Conservation (phyloP, 805 yeast species). For the Starmerella stigmatis region DNA sequence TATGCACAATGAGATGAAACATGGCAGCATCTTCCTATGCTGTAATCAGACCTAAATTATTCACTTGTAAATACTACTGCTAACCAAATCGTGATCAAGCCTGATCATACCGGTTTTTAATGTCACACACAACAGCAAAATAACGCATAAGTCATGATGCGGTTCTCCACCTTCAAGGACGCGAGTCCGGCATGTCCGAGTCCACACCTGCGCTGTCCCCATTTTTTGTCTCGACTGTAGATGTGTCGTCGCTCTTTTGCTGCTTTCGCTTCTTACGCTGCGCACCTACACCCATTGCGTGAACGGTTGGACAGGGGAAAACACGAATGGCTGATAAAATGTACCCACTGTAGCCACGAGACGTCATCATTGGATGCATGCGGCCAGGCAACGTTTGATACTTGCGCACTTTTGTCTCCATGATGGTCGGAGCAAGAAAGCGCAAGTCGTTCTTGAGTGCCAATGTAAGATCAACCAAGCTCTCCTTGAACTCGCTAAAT, state of each 20-base stretch:
- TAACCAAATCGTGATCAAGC: too few relatives aligned
- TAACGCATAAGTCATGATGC: too few relatives aligned
- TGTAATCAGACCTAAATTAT: too few relatives aligned
- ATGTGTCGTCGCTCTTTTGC: too few relatives aligned
- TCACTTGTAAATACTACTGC: too few relatives aligned
- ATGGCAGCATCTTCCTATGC: neutral
- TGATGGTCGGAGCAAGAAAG: constrained; percentile 69
- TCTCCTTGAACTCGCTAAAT: constrained; percentile 73
- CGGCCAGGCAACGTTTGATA: constrained; percentile 92
- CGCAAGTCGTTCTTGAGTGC: constrained; percentile 55
- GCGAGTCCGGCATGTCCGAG: too few relatives aligned
- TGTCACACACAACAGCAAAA: too few relatives aligned
- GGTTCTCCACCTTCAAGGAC: too few relatives aligned
- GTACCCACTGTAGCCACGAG: constrained; percentile 87
- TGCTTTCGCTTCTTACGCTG: constrained; percentile 17
- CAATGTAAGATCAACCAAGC: constrained; percentile 62
- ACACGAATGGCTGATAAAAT: constrained; percentile 70
- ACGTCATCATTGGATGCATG: constrained; percentile 90
- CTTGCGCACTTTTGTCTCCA: constrained; percentile 71
- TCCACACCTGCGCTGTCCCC: too few relatives aligned
- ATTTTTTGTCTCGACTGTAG: neutral
- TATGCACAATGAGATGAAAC: neutral
- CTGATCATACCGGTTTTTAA: too few relatives aligned
- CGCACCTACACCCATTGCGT: constrained; percentile 45
- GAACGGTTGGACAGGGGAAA: constrained; percentile 55